Conservation (phyloP, 2,329 filamentous ascomycete genomes). For the Colletotrichum tofieldiae region DNA sequence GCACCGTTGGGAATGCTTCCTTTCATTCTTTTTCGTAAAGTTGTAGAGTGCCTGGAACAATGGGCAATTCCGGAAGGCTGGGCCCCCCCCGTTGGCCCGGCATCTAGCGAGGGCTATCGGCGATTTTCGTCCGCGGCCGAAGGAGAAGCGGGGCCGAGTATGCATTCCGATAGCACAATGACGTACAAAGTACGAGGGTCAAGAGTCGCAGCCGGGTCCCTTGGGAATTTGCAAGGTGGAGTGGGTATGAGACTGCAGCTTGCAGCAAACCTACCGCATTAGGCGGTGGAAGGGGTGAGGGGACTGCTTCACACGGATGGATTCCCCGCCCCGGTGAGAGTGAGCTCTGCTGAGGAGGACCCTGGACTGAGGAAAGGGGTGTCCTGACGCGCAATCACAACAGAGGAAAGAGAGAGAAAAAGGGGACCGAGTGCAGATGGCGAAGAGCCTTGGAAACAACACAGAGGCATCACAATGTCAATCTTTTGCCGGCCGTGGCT, state of each 20-base stretch:
- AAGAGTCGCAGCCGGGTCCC: not conserved
- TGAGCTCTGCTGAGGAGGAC: slow-evolving; percentile 9
- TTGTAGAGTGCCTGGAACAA: not conserved
- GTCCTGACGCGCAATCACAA: not conserved
- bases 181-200: slow-evolving; percentile 12
- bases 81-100: not conserved
- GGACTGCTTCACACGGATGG: not conserved
- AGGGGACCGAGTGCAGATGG: no score
- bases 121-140: slow-evolving; percentile 27
- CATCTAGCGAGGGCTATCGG: slow-evolving; percentile 9
- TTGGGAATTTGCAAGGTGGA: not conserved
- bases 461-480: not conserved
- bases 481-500: slow-evolving; percentile 1
- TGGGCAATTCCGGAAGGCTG: not conserved
- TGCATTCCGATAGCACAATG: slow-evolving; percentile 18
- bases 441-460: not conserved
- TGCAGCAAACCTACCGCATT: not conserved
- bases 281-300: not conserved
- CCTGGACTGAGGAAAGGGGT: not conserved
- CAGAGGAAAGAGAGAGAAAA: not conserved
- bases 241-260: not conserved
- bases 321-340: slow-evolving; percentile 4
- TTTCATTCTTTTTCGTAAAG: not conserved
- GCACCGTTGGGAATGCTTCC: not conserved
- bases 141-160: slow-evolving; percentile 26